Evolutionary conservation across 768 basidiomycete genomes (phyloP).

Genomic region (Hortiboletus campestris): DNA sequence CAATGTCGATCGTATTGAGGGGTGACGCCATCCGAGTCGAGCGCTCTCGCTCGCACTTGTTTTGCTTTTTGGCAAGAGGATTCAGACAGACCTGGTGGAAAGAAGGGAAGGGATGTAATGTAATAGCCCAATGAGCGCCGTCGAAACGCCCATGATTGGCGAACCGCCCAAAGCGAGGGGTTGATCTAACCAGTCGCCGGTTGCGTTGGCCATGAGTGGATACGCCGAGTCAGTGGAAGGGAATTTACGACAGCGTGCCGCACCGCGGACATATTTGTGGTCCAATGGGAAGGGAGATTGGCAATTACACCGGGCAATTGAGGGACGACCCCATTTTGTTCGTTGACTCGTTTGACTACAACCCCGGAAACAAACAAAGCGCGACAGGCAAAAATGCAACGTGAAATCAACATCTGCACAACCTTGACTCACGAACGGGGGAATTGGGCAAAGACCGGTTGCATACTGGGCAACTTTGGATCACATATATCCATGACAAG

Average conservation of each 20-base stretch:
- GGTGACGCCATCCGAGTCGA: conserved; percentile 8
- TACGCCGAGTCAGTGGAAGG: not conserved
- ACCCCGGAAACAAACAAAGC: conserved; percentile 15
- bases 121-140: not conserved
- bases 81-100: not conserved
- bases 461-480: conserved; percentile 7
- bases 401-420: conserved; percentile 8
- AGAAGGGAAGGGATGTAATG: not conserved
- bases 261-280: not conserved
- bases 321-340: not conserved
- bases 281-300: not conserved
- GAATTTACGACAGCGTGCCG: not conserved
- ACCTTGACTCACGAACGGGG: conserved; percentile 14
- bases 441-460: not conserved
- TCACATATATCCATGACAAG: conserved; percentile 12
- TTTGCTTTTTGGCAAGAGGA: not conserved
- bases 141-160: not conserved
- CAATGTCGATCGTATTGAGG: not conserved
- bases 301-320: not conserved
- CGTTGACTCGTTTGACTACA: conserved; percentile 10
- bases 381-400: not conserved
- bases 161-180: not conserved
- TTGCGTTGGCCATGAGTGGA: not conserved
- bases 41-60: not conserved
- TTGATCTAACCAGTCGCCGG: conserved; percentile 11